Evolutionary conservation across 2,329 filamentous ascomycete species (phyloP), one percentile per base, ranked within the genome.

Genomic region (Raffaelea deltoideospora): DNA sequence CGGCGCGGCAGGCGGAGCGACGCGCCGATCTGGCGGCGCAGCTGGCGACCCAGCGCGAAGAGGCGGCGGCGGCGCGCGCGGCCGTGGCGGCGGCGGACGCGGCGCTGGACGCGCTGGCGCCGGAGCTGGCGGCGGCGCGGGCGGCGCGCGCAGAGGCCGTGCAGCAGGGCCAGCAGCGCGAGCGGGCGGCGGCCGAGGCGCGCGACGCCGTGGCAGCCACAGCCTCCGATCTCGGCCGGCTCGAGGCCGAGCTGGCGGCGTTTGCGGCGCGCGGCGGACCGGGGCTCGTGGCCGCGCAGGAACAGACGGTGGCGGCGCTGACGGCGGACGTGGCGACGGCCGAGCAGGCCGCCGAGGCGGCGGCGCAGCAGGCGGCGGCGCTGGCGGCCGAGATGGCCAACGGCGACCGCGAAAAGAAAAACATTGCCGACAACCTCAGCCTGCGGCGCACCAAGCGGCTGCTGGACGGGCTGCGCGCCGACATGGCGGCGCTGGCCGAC

Each of bases 391-490:
- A 85, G 36, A 69, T 87, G 35, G 74, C 76, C 47, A 84, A 86
- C 49, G 81, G 83, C 39, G 81, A 87, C 44, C 75, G 78, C 40
- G 87, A 78, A 38, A 88, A 86, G 59, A 79, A 83, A 48, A 86
- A 83, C 44, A 94, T 98, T 47, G 67, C 67, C 18, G 86, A 96
- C 53, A 98, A 98, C 49, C 62, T 96, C 35, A 77, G 77, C 43
- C 94, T 86, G 53, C 81, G 90, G 40, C 79, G 79, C 51, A 79
- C 82, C 42, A 65, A 75, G 38, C 70, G 75, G 37, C 68, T 77
- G 27, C 65, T 95, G 2, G 68, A 82, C 30, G 63, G 61, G 4
- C 68, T 95, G 7, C 62, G 72, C 37, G 54, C 56, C 15, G 81
- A 90, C 41, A 87, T 98, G 43, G 56, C 61, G 29, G 71, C 82